phyloP scores from a whole-genome alignment of 1,284 basidiomycete species.

The Heliocybe sulcata region DNA sequence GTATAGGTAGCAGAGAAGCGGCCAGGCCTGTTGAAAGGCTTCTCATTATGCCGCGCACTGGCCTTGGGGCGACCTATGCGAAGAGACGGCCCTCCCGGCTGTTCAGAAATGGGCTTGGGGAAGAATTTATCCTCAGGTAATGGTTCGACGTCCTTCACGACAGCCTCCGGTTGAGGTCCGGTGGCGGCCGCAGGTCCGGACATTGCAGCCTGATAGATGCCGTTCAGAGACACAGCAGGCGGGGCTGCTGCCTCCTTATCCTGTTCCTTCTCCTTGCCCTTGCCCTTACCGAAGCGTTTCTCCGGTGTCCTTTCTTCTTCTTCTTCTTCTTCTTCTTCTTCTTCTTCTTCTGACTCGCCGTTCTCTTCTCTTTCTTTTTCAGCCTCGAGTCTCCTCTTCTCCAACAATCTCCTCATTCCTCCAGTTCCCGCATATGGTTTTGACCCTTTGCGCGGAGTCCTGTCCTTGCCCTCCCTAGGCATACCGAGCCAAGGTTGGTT shows the following conservation, averaged over 20 bases:
- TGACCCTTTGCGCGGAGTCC: slow-evolving; percentile 17
- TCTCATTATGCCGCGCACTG: slow-evolving; percentile 44
- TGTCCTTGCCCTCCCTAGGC: slow-evolving; percentile 14
- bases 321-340: neutral
- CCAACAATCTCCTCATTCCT: slow-evolving; percentile 67
- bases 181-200: slow-evolving; percentile 11
- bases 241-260: slow-evolving; percentile 26
- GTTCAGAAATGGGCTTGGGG: slow-evolving; percentile 12
- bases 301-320: neutral
- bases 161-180: slow-evolving; percentile 18
- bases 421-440: slow-evolving; percentile 70
- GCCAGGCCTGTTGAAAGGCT: slow-evolving; percentile 27
- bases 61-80: slow-evolving; percentile 56
- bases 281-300: neutral
- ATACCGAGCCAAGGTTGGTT: slow-evolving; percentile 28
- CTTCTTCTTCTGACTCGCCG: slow-evolving; percentile 13
- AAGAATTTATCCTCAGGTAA: slow-evolving; percentile 12
- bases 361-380: slow-evolving; percentile 26
- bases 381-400: slow-evolving; percentile 36
- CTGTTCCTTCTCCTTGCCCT: slow-evolving; percentile 19
- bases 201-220: too few relatives aligned
- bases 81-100: slow-evolving; percentile 41
- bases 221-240: slow-evolving; percentile 7
- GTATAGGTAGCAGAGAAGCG: slow-evolving; percentile 63
- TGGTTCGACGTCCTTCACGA: slow-evolving; percentile 12